These are phyloP conservation scores for Ustilago xerochloae DNA, from an alignment of 1,284 basidiomycete genomes.

Conservation along the genomic window DNA sequence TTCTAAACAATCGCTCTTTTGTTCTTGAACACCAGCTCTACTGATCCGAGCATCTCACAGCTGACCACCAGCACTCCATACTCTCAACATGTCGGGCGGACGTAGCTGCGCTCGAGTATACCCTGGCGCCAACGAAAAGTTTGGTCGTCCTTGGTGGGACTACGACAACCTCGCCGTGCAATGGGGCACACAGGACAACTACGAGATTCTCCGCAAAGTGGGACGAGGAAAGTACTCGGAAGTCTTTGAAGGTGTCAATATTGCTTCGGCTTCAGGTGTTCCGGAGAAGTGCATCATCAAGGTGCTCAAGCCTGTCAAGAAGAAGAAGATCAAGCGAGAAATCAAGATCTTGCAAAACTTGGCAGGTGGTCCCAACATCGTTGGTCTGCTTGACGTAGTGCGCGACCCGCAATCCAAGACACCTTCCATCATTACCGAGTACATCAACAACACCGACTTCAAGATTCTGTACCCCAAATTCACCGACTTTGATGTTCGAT, in stretches of 20 bases:
- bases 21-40: no score
- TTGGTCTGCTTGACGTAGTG: slow-evolving; percentile 90
- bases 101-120: slow-evolving; percentile 71
- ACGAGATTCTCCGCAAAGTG: slow-evolving; percentile 97
- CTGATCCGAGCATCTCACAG: not conserved
- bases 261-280: slow-evolving; percentile 76
- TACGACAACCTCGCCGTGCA: slow-evolving; percentile 70
- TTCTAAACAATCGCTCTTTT: no score
- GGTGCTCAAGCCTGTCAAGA: slow-evolving; percentile 98
- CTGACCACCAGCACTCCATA: not conserved
- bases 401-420: slow-evolving; percentile 91
- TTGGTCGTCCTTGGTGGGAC: slow-evolving; percentile 74
- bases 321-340: slow-evolving; percentile 99
- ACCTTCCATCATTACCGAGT: slow-evolving; percentile 97
- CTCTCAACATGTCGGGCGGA: slow-evolving; percentile 35
- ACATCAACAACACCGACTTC: slow-evolving; percentile 98
- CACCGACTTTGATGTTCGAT: slow-evolving; percentile 92
- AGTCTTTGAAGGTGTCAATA: slow-evolving; percentile 96
- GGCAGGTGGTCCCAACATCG: slow-evolving; percentile 89
- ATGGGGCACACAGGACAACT: slow-evolving; percentile 83
- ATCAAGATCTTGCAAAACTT: slow-evolving; percentile 98
- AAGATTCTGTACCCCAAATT: slow-evolving; percentile 96
- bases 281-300: slow-evolving; percentile 96
- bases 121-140: slow-evolving; percentile 73
- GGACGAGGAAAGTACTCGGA: slow-evolving; percentile 82